Evolutionary conservation across 2,329 filamentous ascomycete species (phyloP).

Genomic region (Ceratocystis cubensis): DNA sequence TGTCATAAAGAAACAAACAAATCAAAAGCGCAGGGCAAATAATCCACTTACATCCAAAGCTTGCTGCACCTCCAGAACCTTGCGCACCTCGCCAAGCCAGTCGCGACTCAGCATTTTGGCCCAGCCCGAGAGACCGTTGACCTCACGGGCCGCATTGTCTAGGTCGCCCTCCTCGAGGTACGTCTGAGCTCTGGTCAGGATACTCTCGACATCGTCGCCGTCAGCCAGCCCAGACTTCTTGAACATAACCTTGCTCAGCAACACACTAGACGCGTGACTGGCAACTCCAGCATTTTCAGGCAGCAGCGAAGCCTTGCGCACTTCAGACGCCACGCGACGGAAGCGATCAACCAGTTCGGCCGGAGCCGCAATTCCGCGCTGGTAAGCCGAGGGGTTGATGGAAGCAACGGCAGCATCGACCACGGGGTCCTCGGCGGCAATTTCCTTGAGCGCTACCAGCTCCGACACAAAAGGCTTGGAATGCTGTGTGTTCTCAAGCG

Average conservation of each 20-base stretch:
- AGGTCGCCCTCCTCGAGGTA: conserved; percentile 86
- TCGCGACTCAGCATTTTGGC: conserved; percentile 88
- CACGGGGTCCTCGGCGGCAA: conserved; percentile 69
- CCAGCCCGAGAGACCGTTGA: conserved; percentile 89
- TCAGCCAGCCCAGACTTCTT: conserved; percentile 78
- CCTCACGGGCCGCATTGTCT: conserved; percentile 82
- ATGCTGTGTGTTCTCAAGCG: conserved; percentile 56
- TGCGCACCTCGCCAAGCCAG: conserved; percentile 82
- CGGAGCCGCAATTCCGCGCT: conserved; percentile 72
- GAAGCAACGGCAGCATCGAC: conserved; percentile 92
- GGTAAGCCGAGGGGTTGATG: conserved; percentile 87
- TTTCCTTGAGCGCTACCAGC: conserved; percentile 87
- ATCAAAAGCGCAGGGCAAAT: not conserved
- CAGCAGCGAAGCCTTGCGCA: conserved; percentile 83
- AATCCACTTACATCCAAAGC: conserved; percentile 70
- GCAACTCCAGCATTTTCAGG: conserved; percentile 91
- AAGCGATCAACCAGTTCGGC: conserved; percentile 90
- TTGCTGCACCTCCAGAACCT: conserved; percentile 89
- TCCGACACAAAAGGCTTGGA: conserved; percentile 83
- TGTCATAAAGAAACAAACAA: not conserved
- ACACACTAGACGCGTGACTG: conserved; percentile 78
- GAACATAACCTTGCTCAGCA: conserved; percentile 90
- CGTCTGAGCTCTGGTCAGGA: conserved; percentile 78
- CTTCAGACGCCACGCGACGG: conserved; percentile 80
- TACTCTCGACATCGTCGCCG: conserved; percentile 84